These are phyloP conservation scores for Neospermospora avenae DNA, from an alignment of 2,329 filamentous ascomycete species.

Conservation along the genomic window DNA sequence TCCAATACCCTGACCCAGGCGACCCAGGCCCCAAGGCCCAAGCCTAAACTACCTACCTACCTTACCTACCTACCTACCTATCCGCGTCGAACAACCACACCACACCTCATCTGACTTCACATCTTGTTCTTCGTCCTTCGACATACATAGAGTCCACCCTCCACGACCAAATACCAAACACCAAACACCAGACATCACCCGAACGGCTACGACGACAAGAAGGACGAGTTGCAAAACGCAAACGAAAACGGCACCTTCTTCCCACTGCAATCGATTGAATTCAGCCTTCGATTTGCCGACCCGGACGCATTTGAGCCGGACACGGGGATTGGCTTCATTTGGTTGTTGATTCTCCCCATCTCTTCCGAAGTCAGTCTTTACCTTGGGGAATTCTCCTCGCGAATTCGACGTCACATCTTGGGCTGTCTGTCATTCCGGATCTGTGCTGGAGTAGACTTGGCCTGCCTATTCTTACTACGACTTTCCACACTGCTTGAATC, in stretches of 20 bases:
- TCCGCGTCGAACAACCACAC: background rate
- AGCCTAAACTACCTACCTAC: no score
- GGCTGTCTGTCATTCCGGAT: background rate
- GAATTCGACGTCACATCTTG: background rate
- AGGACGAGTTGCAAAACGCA: background rate
- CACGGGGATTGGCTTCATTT: background rate
- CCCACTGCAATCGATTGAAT: background rate
- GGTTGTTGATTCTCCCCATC: constrained; percentile 2
- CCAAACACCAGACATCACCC: no score
- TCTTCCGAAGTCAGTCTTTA: constrained; percentile 4
- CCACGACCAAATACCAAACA: background rate
- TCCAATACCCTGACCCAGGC: background rate
- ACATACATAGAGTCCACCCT: background rate
- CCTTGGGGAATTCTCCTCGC: background rate
- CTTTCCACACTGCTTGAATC: background rate
- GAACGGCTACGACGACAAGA: background rate
- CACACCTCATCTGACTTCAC: background rate
- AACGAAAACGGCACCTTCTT: background rate
- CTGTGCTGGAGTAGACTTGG: background rate
- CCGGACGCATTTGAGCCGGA: background rate
- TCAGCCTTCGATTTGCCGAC: background rate
- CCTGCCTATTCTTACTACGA: background rate
- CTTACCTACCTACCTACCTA: no score
- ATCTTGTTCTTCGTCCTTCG: background rate
- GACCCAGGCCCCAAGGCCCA: no score